These are phyloP conservation scores for Marasmius tenuissimus DNA, from an alignment of 1,284 basidiomycete genomes.

Conservation along the genomic window DNA sequence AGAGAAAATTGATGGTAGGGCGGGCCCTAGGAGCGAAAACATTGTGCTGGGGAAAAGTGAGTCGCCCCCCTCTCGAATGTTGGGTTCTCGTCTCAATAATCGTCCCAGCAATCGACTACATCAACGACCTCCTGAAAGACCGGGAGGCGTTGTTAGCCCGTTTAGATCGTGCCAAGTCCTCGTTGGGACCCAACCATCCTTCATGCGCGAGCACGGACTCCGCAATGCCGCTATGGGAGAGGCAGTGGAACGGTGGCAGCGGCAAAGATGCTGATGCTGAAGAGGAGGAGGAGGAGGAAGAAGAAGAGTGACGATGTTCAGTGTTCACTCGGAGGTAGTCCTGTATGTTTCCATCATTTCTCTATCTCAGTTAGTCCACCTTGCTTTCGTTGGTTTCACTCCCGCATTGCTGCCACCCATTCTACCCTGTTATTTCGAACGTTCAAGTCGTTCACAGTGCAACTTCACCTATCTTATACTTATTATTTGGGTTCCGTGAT, in stretches of 20 bases:
- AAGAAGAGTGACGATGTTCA: conserved; percentile 15
- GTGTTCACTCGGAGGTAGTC: conserved; percentile 10
- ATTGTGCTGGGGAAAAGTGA: conserved; percentile 81
- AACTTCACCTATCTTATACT: neutral
- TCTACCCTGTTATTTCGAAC: neutral
- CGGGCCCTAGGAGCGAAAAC: conserved; percentile 84
- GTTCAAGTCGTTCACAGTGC: neutral
- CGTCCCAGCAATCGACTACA: conserved; percentile 77
- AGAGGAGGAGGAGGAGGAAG: conserved; percentile 43
- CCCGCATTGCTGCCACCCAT: neutral
- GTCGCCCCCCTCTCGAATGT: conserved; percentile 26
- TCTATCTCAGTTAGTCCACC: neutral
- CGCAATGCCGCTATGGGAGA: conserved; percentile 63
- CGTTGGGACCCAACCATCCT: conserved; percentile 58
- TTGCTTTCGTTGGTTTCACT: neutral
- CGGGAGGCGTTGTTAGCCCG: conserved; percentile 56
- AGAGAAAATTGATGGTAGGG: conserved; percentile 75
- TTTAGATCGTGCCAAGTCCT: conserved; percentile 55
- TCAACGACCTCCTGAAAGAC: conserved; percentile 62
- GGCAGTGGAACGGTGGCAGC: conserved; percentile 74
- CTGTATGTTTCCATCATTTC: neutral
- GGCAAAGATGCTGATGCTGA: conserved; percentile 48
- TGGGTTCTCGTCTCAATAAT: conserved; percentile 6
- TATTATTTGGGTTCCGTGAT: neutral
- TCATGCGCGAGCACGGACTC: conserved; percentile 36